phyloP scores from a whole-genome alignment of 2,329 filamentous ascomycete species.

The Pyricularia sp. region DNA sequence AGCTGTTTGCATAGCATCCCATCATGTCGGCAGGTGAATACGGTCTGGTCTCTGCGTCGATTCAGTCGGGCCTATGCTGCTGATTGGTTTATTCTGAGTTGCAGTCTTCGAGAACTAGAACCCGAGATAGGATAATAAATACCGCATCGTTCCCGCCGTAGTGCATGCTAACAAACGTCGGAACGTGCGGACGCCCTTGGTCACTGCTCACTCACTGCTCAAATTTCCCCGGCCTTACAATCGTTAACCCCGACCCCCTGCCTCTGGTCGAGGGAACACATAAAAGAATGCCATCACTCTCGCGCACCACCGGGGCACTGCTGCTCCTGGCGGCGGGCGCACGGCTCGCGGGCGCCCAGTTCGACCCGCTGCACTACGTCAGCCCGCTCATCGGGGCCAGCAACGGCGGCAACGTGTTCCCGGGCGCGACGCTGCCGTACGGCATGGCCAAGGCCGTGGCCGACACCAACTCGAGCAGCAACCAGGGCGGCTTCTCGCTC shows the following conservation, averaged over 20 bases:
- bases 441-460: conserved; percentile 49
- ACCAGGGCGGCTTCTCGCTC: conserved; percentile 48
- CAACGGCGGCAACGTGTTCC: conserved; percentile 32
- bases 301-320: background rate
- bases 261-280: background rate
- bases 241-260: background rate
- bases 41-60: background rate
- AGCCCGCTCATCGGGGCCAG: conserved; percentile 31
- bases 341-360: background rate
- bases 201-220: background rate
- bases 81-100: background rate
- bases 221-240: background rate
- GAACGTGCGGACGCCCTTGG: background rate
- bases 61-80: background rate
- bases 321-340: background rate
- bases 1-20: background rate
- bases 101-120: background rate
- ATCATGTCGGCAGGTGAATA: background rate
- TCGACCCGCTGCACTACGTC: conserved; percentile 15
- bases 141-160: background rate
- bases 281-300: background rate
- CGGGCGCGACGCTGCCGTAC: conserved; percentile 32
- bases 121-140: background rate
- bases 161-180: background rate
- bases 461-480: conserved; percentile 42